A percentile compares a stretch with the other conserved stretches of the same genome.
Evolutionary conservation across 306 rosid species (phyloP).

Genomic region (Vachellia pachyceras): DNA sequence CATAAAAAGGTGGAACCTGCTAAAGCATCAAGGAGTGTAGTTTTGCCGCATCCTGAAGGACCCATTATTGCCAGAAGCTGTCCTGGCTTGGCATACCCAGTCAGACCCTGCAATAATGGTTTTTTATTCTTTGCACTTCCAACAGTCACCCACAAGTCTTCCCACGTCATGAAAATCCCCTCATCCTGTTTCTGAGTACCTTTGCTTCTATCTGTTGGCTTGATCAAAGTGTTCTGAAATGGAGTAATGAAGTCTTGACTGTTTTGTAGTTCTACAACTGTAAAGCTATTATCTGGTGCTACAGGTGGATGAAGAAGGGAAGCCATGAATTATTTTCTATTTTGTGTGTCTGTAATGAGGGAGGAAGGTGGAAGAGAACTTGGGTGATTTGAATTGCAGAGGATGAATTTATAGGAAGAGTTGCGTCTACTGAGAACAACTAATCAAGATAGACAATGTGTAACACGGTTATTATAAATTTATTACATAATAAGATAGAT

Average conservation of each 20-base stretch:
- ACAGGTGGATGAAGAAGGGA: background rate
- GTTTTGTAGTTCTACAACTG: background rate
- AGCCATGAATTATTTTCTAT: background rate
- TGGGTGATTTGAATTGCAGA: background rate
- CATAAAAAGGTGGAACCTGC: slow-evolving; percentile 50
- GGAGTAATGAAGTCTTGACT: background rate
- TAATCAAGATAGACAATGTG: background rate
- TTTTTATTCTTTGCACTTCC: slow-evolving; percentile 27
- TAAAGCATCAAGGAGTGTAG: slow-evolving; percentile 73
- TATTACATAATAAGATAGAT: background rate
- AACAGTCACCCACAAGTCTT: slow-evolving; percentile 44
- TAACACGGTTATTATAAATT: background rate
- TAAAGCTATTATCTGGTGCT: background rate
- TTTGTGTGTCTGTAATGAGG: background rate
- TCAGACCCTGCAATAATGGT: slow-evolving; percentile 44
- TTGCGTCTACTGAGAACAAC: background rate
- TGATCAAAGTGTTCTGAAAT: background rate
- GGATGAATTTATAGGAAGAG: background rate
- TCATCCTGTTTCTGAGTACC: background rate
- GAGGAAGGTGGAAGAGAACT: background rate
- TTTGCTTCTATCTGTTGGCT: background rate
- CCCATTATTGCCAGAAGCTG: slow-evolving; percentile 79
- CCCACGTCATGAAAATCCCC: slow-evolving; percentile 36
- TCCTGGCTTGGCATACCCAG: slow-evolving; percentile 69
- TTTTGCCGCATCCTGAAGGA: slow-evolving; percentile 78